Percentiles rank a stretch among this genome's conserved stretches.
phyloP scores from a whole-genome alignment of 164 flowering plant genomes.

The Sextonia rubra region DNA sequence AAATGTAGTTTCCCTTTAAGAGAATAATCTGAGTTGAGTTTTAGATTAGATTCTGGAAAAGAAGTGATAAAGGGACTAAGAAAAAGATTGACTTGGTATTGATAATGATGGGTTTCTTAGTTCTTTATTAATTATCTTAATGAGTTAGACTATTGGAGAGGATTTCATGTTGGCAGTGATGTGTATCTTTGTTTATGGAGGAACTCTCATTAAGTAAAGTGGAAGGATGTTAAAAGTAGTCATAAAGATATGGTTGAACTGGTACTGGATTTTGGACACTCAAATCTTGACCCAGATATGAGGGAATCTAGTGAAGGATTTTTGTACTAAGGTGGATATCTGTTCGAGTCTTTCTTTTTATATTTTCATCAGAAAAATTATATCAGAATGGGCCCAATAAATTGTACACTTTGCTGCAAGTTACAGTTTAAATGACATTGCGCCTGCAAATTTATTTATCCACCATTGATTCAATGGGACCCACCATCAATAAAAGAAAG shows the following conservation, averaged over 20 bases:
- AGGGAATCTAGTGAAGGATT: neutral
- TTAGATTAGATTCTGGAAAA: neutral
- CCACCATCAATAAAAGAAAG: too few species aligned
- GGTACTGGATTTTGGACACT: neutral
- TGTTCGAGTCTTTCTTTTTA: neutral
- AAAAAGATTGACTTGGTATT: conserved; percentile 19
- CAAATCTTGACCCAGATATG: neutral
- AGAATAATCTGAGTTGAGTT: neutral
- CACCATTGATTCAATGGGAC: neutral
- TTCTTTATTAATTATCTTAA: neutral
- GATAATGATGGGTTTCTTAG: neutral
- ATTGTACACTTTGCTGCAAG: neutral
- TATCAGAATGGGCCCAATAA: neutral
- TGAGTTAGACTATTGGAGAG: conserved; percentile 1
- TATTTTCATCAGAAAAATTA: neutral
- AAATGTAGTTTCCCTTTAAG: too few species aligned
- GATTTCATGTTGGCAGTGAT: neutral
- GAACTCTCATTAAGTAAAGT: neutral
- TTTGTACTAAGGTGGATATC: too few species aligned
- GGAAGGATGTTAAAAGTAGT: neutral
- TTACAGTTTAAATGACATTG: neutral
- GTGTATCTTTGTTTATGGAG: neutral
- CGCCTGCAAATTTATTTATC: too few species aligned
- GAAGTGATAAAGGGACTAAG: neutral
- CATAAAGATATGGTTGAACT: neutral